phyloP scores from a whole-genome alignment of 768 basidiomycete genomes.

The Suillus bovinus region DNA sequence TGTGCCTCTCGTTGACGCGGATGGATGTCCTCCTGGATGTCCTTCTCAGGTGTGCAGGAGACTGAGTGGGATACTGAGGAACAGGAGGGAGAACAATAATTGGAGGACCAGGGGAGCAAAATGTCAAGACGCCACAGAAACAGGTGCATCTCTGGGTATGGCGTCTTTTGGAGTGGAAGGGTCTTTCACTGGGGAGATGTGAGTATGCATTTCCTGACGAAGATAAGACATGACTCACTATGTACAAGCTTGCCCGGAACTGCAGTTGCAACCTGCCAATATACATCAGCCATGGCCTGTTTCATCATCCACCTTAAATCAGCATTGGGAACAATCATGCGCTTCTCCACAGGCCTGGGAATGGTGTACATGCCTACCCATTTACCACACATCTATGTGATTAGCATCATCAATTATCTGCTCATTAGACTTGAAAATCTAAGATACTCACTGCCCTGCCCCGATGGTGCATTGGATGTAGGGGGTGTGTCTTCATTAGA shows the following conservation, averaged over 20 bases:
- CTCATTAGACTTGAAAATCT: background rate
- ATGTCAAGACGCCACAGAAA: slow-evolving; percentile 34
- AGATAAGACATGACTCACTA: slow-evolving; percentile 35
- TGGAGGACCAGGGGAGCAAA: slow-evolving; percentile 34
- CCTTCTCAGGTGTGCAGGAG: slow-evolving; percentile 13
- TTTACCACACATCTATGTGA: slow-evolving; percentile 63
- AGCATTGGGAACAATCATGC: slow-evolving; percentile 83
- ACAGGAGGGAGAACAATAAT: slow-evolving; percentile 17
- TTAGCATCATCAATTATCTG: background rate
- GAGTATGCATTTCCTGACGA: slow-evolving; percentile 1
- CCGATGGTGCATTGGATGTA: slow-evolving; percentile 47
- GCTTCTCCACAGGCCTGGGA: slow-evolving; percentile 61
- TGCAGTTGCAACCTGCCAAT: slow-evolving; percentile 50
- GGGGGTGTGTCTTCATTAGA: slow-evolving; percentile 38
- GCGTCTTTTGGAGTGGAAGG: slow-evolving; percentile 18
- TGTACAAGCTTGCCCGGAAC: slow-evolving; percentile 29
- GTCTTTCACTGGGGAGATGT: slow-evolving; percentile 25
- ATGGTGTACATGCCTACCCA: slow-evolving; percentile 76
- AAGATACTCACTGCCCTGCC: slow-evolving; percentile 60
- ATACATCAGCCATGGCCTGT: slow-evolving; percentile 64
- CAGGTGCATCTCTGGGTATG: slow-evolving; percentile 21
- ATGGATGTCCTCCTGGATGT: background rate
- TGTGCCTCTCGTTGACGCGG: background rate
- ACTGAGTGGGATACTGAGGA: slow-evolving; percentile 18
- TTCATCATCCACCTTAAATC: slow-evolving; percentile 71